Evolutionary conservation across 2,329 filamentous ascomycete genomes (phyloP), one percentile per base, ranked within the genome.

Genomic region (Ceratocystis eucalypticola): DNA sequence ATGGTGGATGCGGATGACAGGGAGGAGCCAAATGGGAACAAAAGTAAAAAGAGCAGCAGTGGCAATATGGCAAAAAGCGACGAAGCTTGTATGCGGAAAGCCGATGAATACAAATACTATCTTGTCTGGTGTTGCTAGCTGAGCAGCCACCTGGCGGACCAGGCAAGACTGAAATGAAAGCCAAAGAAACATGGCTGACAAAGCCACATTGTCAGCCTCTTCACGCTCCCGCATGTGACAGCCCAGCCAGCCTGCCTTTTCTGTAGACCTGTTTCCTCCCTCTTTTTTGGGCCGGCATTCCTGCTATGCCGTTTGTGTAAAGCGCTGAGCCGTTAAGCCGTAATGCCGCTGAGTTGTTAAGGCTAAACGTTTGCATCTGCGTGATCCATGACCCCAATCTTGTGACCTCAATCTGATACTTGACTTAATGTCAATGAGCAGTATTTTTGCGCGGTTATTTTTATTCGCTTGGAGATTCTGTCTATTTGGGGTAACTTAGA

Each of bases 401-500:
- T 25, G 48, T 53, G 48, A 53, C 48, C 48, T 53, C 20, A 15
- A 53, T 53, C 22, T 53, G 20, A 53, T 53, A 53, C 48, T 5
- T 53, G n/a, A 1, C 20, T 25, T 50, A 6, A 53, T 28, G 48
- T 10, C 22, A 6, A 53, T 53, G 48, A 5, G 48, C 48, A 44
- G 62, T 25, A 48, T 25, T 30, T 50, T 50, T 66, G 57, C 22
- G 41, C 45, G 8, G 8, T 25, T 65, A 57, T 61, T 44, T 30
- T 46, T 55, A 12, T 46, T 5, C 2, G 28, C 8, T 53, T 28
- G 5, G 41, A 53, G 50, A 33, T n/a, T 37, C 3, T 59, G 57
- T 59, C 62, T 61, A 50, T 68, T 68, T 66, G 67, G 61, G 63
- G 69, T 61, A 69, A 68, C 67, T 71, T 65, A 67, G 59, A 41